A percentile compares a stretch with the other conserved stretches of the same genome.
Conservation (phyloP, 2,329 filamentous ascomycete species). For the Pseudogymnoascus sp. region DNA sequence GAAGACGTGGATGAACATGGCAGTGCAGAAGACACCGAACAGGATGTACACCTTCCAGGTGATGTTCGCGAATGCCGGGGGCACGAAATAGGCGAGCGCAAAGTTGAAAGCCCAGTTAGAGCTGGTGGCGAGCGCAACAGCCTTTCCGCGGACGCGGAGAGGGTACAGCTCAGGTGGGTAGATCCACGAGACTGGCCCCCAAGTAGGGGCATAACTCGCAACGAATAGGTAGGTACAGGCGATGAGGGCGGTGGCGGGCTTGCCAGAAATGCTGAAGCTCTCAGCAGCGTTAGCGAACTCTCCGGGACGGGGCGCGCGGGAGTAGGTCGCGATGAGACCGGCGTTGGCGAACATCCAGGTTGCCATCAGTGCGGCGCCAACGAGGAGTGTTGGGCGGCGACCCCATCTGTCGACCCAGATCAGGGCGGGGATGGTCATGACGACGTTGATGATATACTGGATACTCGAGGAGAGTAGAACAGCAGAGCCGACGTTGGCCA, state of each 20-base stretch:
- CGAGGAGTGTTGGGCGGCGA: slow-evolving; percentile 57
- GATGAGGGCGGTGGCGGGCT: slow-evolving; percentile 48
- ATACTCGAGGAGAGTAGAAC: slow-evolving; percentile 59
- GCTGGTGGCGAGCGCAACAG: slow-evolving; percentile 43
- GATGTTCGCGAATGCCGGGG: slow-evolving; percentile 36
- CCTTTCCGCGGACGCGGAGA: slow-evolving; percentile 41
- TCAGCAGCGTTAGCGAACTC: slow-evolving; percentile 34
- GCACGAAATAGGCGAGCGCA: slow-evolving; percentile 40
- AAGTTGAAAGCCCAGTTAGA: slow-evolving; percentile 44
- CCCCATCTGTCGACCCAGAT: slow-evolving; percentile 70
- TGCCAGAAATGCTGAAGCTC: slow-evolving; percentile 40
- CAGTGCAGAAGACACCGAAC: slow-evolving; percentile 43
- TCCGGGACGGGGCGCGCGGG: slow-evolving; percentile 26
- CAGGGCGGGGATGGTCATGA: slow-evolving; percentile 69
- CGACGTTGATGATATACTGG: slow-evolving; percentile 70
- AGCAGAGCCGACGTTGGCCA: slow-evolving; percentile 42
- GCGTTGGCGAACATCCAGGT: slow-evolving; percentile 38
- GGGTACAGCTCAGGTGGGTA: slow-evolving; percentile 42
- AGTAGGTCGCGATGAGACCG: slow-evolving; percentile 37
- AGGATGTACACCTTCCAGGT: slow-evolving; percentile 44
- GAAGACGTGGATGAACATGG: slow-evolving; percentile 42
- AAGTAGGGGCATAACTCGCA: slow-evolving; percentile 39
- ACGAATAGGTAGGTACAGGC: slow-evolving; percentile 59
- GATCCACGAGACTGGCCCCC: slow-evolving; percentile 37
- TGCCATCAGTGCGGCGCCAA: slow-evolving; percentile 46